These are phyloP conservation scores for Neurospora africana DNA, from an alignment of 495 filamentous ascomycete genomes.

Conservation along the genomic window DNA sequence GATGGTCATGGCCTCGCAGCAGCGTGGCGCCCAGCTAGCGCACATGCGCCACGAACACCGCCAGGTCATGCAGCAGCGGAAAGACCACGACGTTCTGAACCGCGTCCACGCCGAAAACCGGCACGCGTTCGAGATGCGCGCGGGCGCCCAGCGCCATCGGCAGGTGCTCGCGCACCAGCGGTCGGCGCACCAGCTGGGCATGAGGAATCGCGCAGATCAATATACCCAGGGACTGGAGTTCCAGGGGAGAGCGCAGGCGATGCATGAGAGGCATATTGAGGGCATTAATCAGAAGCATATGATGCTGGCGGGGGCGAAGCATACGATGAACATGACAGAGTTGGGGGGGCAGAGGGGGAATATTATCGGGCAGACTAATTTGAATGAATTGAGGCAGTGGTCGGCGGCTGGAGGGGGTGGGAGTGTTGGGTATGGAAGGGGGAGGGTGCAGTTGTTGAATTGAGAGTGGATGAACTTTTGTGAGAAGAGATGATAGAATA, in stretches of 20 bases:
- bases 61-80: slow-evolving; percentile 2
- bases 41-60: slow-evolving; percentile 6
- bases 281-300: not conserved
- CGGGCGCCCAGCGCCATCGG: not conserved
- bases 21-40: slow-evolving; percentile 6
- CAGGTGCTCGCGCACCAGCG: not conserved
- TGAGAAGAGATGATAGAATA: not conserved
- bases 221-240: not conserved
- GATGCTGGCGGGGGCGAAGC: slow-evolving; percentile 3
- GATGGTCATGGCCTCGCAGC: slow-evolving; percentile 1
- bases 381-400: slow-evolving; percentile 13
- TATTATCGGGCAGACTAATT: slow-evolving; percentile 17
- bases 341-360: slow-evolving; percentile 15
- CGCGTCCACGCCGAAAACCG: slow-evolving; percentile 1
- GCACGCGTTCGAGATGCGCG: slow-evolving; percentile 2
- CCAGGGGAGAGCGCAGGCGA: not conserved
- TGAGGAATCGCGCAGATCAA: not conserved
- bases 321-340: slow-evolving; percentile 15
- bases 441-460: not conserved
- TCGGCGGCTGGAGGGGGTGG: not conserved
- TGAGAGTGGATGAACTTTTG: not conserved
- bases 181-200: not conserved
- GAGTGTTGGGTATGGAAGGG: not conserved
- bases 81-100: not conserved
- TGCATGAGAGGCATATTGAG: slow-evolving; percentile 2